Conservation (phyloP, 83 land plant genomes). For the Picea abies region DNA sequence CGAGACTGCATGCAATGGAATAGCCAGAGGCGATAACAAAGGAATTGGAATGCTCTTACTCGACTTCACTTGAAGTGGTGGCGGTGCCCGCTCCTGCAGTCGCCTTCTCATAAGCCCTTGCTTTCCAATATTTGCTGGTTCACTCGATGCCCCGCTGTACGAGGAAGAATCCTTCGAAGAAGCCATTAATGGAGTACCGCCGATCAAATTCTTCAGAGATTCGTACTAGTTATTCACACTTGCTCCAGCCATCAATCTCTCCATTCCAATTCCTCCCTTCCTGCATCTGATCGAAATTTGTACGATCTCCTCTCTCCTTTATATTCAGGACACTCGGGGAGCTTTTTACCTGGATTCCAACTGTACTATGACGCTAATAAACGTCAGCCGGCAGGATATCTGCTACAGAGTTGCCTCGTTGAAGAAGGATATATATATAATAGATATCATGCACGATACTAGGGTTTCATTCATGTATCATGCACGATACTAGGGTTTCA, state of each 20-base stretch:
- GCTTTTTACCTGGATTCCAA: neutral
- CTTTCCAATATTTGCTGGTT: no score
- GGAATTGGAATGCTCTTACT: conserved; percentile 1
- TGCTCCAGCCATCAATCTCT: neutral
- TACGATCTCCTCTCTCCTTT: neutral
- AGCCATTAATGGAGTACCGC: neutral
- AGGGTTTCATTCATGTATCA: neutral
- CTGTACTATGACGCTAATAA: neutral
- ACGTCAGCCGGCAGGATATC: neutral
- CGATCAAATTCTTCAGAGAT: neutral
- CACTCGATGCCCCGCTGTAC: no score
- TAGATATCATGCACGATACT: neutral
- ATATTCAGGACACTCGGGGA: neutral
- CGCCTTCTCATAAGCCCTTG: neutral
- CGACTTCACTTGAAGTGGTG: neutral
- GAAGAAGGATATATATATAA: neutral
- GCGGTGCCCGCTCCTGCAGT: conserved; percentile 1
- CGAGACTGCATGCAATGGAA: neutral
- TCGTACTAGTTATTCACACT: neutral
- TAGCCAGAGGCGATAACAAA: neutral
- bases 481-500: neutral
- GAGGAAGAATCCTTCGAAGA: neutral
- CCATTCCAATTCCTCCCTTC: neutral
- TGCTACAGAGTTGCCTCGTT: neutral
- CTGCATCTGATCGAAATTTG: neutral